Base-by-base conservation (phyloP, 805 yeast genomes). In the Pichia nanzhaoensis region DNA sequence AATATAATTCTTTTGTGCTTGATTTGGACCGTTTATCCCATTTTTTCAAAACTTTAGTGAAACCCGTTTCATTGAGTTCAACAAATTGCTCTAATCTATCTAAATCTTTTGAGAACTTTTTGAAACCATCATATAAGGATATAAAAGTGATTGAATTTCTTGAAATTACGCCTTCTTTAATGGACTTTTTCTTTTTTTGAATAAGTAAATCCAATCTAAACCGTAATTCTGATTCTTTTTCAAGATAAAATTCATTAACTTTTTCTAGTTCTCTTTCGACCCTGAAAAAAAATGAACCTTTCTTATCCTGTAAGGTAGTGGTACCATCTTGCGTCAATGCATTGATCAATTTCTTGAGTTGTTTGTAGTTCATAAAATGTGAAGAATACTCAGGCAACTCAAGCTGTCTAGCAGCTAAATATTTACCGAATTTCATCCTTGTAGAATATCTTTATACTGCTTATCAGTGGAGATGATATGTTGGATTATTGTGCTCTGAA, bases 21-120 rank as follows among this genome's bases (percentile, higher is more conserved):
- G 96, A 86, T 58, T 91, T 89, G 19, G 96, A 88, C 50, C 97
- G 73, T 65, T 93, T 93, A 66, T 93, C 99, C 99, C 99, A 93
- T 67, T 93, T 93, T 63, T 93, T 93, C 57, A 93, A 75, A 24
- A 88, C 97, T 66, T 93, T 93, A 19, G 95, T 82, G 64, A 93
- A 93, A 13, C 99, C 99, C 0, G 95, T 87, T 57, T 90, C 96
- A 61, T 93, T 93, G 47, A 93, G 72, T 63, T 90, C 97, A 34
- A 93, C 88, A 65, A 86, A 93, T 63, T 91, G 97, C 60, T 93
- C 96, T 22, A 93, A 70, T 48, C 95, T 74, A 51, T 84, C 85
- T 51, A 93, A 68, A 63, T 93, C 98, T 54, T 89, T 84, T 43
- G 95, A 83, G 55, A 87, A 87, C 56, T 93, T 82, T 61, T 83